These are phyloP conservation scores for Somion occarium DNA, from an alignment of 1,284 basidiomycete species.

Conservation along the genomic window DNA sequence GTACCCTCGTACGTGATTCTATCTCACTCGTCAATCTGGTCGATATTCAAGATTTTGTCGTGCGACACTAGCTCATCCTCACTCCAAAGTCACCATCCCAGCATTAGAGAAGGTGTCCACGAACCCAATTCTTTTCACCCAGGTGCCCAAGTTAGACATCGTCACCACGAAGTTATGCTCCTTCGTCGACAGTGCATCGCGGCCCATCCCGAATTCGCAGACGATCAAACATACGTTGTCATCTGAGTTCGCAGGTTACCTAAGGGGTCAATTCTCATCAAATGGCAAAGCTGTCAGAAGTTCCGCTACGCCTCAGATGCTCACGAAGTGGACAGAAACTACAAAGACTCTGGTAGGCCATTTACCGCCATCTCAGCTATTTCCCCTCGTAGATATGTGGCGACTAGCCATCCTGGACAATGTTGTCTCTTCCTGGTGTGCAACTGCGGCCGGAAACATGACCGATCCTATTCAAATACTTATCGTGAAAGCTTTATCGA, in stretches of 20 bases:
- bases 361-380: conserved; percentile 59
- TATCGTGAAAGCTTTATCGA: conserved; percentile 36
- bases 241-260: conserved; percentile 52
- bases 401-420: conserved; percentile 70
- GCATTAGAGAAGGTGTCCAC: conserved; percentile 61
- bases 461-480: conserved; percentile 38
- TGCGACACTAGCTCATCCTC: conserved; percentile 62
- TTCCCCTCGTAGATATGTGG: conserved; percentile 85
- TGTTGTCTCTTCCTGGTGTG: conserved; percentile 47
- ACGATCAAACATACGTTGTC: conserved; percentile 48
- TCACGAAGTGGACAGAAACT: conserved; percentile 43
- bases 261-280: conserved; percentile 49
- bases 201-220: conserved; percentile 30
- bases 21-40: background rate
- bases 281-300: conserved; percentile 18
- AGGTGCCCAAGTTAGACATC: conserved; percentile 64
- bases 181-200: conserved; percentile 49
- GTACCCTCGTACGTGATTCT: conserved; percentile 72
- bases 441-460: conserved; percentile 27
- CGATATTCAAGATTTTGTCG: background rate
- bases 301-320: conserved; percentile 19
- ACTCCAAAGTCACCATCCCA: conserved; percentile 58
- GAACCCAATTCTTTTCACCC: conserved; percentile 72
- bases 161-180: conserved; percentile 60
- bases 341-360: conserved; percentile 41